Conservation (phyloP, 2,329 filamentous ascomycete genomes). For the Colletotrichum sp. region DNA sequence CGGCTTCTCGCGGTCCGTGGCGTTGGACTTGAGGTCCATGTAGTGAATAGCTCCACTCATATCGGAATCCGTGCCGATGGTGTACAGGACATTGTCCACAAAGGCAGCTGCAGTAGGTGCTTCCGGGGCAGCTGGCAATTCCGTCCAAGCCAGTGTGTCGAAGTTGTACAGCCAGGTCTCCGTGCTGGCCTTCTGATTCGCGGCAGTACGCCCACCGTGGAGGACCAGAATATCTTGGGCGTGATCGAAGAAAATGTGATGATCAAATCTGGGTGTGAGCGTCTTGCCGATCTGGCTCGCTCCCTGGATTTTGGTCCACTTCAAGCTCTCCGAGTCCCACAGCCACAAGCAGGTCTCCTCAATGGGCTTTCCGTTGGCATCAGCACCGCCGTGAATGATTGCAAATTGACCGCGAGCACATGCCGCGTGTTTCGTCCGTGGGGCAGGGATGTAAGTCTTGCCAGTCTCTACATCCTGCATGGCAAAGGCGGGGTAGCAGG, state of each 20-base stretch:
- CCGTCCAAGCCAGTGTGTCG: conserved; percentile 51
- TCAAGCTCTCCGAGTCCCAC: conserved; percentile 38
- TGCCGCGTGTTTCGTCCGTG: conserved; percentile 40
- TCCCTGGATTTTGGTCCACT: conserved; percentile 37
- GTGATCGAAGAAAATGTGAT: conserved; percentile 40
- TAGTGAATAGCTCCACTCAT: conserved; percentile 39
- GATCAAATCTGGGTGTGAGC: conserved; percentile 35
- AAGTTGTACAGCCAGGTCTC: conserved; percentile 60
- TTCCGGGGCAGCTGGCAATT: conserved; percentile 48
- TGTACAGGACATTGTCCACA: conserved; percentile 49
- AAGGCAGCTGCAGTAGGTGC: conserved; percentile 46
- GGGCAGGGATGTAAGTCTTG: conserved; percentile 31
- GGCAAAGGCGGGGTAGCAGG: conserved; percentile 34
- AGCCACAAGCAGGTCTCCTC: conserved; percentile 41
- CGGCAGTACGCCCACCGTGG: conserved; percentile 46
- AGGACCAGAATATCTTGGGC: conserved; percentile 56
- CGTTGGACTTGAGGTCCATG: conserved; percentile 35
- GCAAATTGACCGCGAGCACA: conserved; percentile 35
- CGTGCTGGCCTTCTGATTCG: conserved; percentile 41
- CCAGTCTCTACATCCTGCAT: conserved; percentile 29
- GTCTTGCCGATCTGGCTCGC: conserved; percentile 33
- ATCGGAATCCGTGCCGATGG: conserved; percentile 41
- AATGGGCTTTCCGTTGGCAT: conserved; percentile 30
- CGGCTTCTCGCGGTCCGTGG: conserved; percentile 33
- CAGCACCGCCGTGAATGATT: conserved; percentile 40